phyloP scores from a whole-genome alignment of 441 rosid species.

The Populus hybrid region DNA sequence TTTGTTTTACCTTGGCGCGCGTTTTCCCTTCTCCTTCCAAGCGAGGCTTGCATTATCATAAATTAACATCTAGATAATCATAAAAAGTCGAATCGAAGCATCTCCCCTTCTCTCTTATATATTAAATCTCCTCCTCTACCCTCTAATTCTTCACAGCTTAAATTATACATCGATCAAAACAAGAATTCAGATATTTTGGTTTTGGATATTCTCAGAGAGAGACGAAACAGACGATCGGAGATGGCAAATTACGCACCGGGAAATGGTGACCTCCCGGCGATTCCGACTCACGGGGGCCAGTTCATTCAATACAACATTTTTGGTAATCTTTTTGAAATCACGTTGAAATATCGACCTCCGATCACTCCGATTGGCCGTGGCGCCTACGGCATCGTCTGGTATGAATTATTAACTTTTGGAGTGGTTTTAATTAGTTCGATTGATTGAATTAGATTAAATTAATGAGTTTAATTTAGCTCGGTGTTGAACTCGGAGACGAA shows the following conservation, averaged over 20 bases:
- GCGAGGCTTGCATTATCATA: neutral
- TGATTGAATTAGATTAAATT: neutral
- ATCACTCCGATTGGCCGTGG: slow-evolving; percentile 95
- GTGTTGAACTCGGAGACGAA: slow-evolving; percentile 82
- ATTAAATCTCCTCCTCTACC: neutral
- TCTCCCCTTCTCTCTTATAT: neutral
- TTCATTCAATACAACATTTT: slow-evolving; percentile 68
- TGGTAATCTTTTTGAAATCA: slow-evolving; percentile 75
- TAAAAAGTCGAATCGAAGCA: neutral
- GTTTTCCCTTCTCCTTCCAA: slow-evolving; percentile 47
- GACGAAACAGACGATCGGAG: slow-evolving; percentile 4
- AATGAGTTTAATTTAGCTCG: slow-evolving; percentile 48
- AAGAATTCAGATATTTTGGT: too few relatives aligned
- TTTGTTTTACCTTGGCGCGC: slow-evolving; percentile 12
- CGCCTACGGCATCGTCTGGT: slow-evolving; percentile 97
- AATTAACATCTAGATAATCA: neutral
- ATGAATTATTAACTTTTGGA: neutral
- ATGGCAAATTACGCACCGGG: slow-evolving; percentile 34
- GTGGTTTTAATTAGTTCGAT: neutral
- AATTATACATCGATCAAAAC: neutral
- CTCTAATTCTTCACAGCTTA: neutral
- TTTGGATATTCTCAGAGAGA: neutral
- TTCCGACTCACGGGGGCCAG: slow-evolving; percentile 64
- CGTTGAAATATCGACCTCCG: slow-evolving; percentile 86
- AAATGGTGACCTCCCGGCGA: slow-evolving; percentile 66